phyloP scores from a whole-genome alignment of 768 basidiomycete genomes.

The Mycena pura region DNA sequence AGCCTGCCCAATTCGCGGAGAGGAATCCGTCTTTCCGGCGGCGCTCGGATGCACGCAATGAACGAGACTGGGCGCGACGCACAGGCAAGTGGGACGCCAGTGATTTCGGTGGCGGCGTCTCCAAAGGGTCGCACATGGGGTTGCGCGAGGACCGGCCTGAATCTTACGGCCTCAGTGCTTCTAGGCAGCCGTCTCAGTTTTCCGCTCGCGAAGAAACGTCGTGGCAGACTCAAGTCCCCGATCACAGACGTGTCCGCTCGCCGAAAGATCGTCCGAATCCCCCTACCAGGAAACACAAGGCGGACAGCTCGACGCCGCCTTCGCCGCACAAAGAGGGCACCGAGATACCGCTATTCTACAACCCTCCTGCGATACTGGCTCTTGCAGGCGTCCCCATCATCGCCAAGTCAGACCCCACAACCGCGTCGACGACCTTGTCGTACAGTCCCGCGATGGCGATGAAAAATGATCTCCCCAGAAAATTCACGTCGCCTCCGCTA shows the following conservation, averaged over 20 bases:
- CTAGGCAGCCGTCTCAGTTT: too few species aligned
- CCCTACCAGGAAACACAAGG: neutral
- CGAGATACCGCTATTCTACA: constrained; percentile 5
- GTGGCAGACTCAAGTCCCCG: neutral
- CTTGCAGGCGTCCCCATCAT: constrained; percentile 24
- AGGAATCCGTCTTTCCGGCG: constrained; percentile 1
- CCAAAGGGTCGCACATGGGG: constrained; percentile 13
- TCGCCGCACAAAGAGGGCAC: neutral
- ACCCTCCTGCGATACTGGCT: neutral
- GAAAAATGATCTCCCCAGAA: constrained; percentile 37
- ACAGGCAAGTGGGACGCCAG: constrained; percentile 10
- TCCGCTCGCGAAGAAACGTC: too few species aligned
- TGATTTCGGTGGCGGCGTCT: constrained; percentile 5
- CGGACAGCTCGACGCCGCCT: neutral
- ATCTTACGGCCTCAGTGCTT: constrained; percentile 5
- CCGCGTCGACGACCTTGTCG: constrained; percentile 10
- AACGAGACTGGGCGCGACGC: neutral
- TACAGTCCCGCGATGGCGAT: constrained; percentile 23
- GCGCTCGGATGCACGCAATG: neutral
- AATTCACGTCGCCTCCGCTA: constrained; percentile 74
- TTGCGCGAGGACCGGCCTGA: constrained; percentile 7
- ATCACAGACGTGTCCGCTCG: neutral
- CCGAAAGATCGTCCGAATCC: too few species aligned
- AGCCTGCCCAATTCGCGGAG: neutral
- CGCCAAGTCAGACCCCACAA: constrained; percentile 17